Conservation (phyloP, 331 rosid species). For the Quercus tomentella region DNA sequence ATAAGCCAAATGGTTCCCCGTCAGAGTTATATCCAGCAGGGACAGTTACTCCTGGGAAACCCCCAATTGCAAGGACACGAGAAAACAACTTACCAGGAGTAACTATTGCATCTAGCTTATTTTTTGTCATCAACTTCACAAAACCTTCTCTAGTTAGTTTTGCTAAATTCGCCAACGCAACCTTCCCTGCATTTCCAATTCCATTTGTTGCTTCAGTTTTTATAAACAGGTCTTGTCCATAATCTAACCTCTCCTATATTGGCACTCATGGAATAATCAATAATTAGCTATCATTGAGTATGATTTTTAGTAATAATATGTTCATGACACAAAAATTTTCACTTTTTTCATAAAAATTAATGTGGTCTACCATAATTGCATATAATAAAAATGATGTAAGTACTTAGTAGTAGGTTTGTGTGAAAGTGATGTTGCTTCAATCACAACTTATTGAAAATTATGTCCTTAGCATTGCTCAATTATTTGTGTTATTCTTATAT, state of each 20-base stretch:
- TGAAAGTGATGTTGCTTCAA: too few relatives aligned
- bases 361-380: too few relatives aligned
- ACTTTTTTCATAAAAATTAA: too few relatives aligned
- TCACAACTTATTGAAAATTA: too few relatives aligned
- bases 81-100: conserved; percentile 21
- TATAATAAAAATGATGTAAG: too few relatives aligned
- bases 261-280: too few relatives aligned
- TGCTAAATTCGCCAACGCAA: conserved; percentile 27
- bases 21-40: conserved; percentile 50
- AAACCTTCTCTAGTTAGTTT: conserved; percentile 40
- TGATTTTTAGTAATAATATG: too few relatives aligned
- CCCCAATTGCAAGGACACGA: conserved; percentile 47
- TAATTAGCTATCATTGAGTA: too few relatives aligned
- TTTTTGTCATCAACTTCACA: conserved; percentile 38
- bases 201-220: conserved; percentile 39
- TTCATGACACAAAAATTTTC: too few relatives aligned
- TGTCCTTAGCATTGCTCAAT: too few relatives aligned
- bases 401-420: too few relatives aligned
- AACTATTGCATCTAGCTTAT: conserved; percentile 52
- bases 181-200: conserved; percentile 30
- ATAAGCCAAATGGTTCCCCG: conserved; percentile 50
- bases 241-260: conserved; percentile 39
- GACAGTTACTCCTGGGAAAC: conserved; percentile 59
- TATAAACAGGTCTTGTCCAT: conserved; percentile 37
- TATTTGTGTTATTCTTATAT: too few relatives aligned